Evolutionary conservation across 1,284 basidiomycete genomes (phyloP).

Genomic region (Sporisorium iseilematis-ciliati): DNA sequence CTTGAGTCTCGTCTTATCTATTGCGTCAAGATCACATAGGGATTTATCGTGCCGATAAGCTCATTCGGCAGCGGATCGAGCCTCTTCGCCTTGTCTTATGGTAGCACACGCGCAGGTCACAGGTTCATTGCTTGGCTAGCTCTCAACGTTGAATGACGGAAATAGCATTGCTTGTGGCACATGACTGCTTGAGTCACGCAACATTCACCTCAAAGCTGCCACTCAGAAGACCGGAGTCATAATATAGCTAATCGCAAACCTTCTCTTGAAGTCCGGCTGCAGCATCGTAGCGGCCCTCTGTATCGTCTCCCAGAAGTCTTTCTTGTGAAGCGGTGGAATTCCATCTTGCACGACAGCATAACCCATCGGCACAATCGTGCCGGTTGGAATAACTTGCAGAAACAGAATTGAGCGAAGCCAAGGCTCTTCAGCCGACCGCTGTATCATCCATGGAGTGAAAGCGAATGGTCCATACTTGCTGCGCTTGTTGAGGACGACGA

Average conservation of each 20-base stretch:
- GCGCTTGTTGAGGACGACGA: not conserved
- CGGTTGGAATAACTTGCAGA: not conserved
- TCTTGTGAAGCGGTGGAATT: constrained; percentile 9
- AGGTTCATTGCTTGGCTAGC: too few relatives aligned
- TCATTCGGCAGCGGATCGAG: too few relatives aligned
- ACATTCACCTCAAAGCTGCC: too few relatives aligned
- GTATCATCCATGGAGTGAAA: not conserved
- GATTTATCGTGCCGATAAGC: too few relatives aligned
- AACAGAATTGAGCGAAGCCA: constrained; percentile 1
- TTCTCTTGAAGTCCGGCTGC: not conserved
- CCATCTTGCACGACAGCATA: constrained; percentile 15
- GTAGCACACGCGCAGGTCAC: too few relatives aligned
- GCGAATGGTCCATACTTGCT: not conserved
- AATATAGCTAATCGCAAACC: not conserved
- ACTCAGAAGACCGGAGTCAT: not conserved
- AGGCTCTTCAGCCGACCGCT: not conserved
- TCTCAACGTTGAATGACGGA: too few relatives aligned
- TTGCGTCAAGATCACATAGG: too few relatives aligned
- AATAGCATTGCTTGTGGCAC: too few relatives aligned
- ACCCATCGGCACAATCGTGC: constrained; percentile 5
- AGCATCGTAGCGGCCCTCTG: constrained; percentile 2
- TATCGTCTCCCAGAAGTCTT: constrained; percentile 13
- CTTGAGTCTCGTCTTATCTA: too few relatives aligned
- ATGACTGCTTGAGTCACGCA: too few relatives aligned
- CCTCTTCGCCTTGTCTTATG: too few relatives aligned